Percentiles rank a stretch among this genome's conserved stretches.
Evolutionary conservation across 208 protist genomes (phyloP).

Genomic region (Angomonas ambiguus): DNA sequence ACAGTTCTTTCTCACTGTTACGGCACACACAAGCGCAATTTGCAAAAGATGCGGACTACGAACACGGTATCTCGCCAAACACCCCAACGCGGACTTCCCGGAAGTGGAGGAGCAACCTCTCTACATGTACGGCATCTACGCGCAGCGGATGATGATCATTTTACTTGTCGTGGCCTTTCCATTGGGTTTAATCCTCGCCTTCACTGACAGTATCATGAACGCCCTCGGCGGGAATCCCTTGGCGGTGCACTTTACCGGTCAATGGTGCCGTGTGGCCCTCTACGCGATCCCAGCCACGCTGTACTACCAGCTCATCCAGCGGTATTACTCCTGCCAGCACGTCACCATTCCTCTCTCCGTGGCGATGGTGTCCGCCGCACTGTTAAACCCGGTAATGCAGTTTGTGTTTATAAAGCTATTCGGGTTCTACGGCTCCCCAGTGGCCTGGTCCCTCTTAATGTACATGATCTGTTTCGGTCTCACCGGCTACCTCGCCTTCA

Average conservation of each 20-base stretch:
- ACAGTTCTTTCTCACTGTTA: slow-evolving; percentile 83
- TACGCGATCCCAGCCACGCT: slow-evolving; percentile 65
- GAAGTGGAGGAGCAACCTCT: slow-evolving; percentile 19
- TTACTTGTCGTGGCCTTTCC: slow-evolving; percentile 61
- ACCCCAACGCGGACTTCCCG: neutral
- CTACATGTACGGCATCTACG: slow-evolving; percentile 79
- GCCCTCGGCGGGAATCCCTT: slow-evolving; percentile 33
- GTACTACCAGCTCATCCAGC: slow-evolving; percentile 57
- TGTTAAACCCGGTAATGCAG: slow-evolving; percentile 68
- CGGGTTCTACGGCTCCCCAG: slow-evolving; percentile 66
- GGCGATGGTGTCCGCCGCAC: slow-evolving; percentile 40
- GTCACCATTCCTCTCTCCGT: slow-evolving; percentile 70
- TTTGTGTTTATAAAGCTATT: slow-evolving; percentile 56
- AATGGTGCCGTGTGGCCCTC: slow-evolving; percentile 61
- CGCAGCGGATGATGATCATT: slow-evolving; percentile 78
- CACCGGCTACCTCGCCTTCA: slow-evolving; percentile 39
- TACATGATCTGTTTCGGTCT: slow-evolving; percentile 35
- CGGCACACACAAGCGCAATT: slow-evolving; percentile 34
- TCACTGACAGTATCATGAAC: slow-evolving; percentile 41
- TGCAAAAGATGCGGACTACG: slow-evolving; percentile 24
- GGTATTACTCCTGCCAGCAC: slow-evolving; percentile 85
- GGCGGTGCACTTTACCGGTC: slow-evolving; percentile 64
- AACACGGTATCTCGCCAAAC: slow-evolving; percentile 9
- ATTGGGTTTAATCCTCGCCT: slow-evolving; percentile 63
- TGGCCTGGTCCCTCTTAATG: slow-evolving; percentile 78